Base-by-base conservation (phyloP, 208 protist genomes). In the Acanthamoeba quina region DNA sequence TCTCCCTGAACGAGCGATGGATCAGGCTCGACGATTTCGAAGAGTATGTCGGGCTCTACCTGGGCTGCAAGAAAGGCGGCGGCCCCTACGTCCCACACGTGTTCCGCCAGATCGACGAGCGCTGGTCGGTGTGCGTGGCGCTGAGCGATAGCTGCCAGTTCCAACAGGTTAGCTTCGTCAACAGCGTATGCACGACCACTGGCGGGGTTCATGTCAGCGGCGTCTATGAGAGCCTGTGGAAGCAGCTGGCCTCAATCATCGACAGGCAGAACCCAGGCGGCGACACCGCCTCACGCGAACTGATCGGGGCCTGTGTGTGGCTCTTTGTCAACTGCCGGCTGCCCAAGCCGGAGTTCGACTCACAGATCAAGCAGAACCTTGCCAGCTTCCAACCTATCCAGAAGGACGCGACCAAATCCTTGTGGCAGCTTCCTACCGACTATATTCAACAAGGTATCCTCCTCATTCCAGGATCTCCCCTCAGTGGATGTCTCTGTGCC, bases 341-440 rank as follows among this genome's bases (percentile, higher is more conserved):
- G 94, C 99, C 99, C 56, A 99, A 99, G 96, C 99, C 99, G 5
- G 96, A 98, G 17, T 99, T 99, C 96, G 99, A 99, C 95, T 99
- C 99, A 29, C 99, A 99, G 98, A 99, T 99, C 29, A 99, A 99
- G 97, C 99, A 99, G 95, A 99, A 98, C n/a, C 98, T 99, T 41
- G 99, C 98, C 54, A 99, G 98, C 19, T 97, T 98, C n/a, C n/a
- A n/a, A 29, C 95, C 96, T 29, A 95, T 89, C 64, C 97, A 98
- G 90, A 99, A 99, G n/a, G n/a, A n/a, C n/a, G n/a, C n/a, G n/a
- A n/a, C n/a, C 96, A 99, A 99, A 90, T 99, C 98, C 41, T 98
- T 96, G 37, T 99, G 99, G 95, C 97, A 99, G 68, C 94, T 99
- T 56, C 97, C 98, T 24, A 97, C 98, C 88, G 99, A 99, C 66